Evolutionary conservation across 345 rosid species (phyloP), one percentile per base, ranked within the genome.

Genomic region (Euphorbia peplus): DNA sequence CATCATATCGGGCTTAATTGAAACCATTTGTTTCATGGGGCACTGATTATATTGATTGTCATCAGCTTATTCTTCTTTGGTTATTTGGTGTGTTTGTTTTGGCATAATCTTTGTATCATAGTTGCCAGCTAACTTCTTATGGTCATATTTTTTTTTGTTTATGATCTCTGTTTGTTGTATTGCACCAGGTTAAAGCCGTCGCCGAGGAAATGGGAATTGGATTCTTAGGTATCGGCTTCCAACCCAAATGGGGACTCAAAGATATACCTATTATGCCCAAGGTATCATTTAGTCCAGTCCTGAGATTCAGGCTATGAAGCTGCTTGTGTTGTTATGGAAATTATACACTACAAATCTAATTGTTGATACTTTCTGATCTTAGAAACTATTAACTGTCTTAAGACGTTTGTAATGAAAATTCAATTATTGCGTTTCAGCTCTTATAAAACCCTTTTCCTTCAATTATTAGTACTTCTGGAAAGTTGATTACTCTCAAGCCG

Each of bases 171-270:
- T 61, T 15, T 54, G 13, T 30, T 73, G 21, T 59, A 16, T 60
- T 59, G 21, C 55, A 47, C 53, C 75, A 95, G 99, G 99, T 95
- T 47, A 95, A 95, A 85, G 98, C 99, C 64, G 98, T 95, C 58
- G 88, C 99, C 39, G 98, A 92, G 72, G 99, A 95, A 80, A 88
- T 95, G 96, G 99, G 98, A 70, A 95, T 88, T 70, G 99, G 99
- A 68, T 95, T 95, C 78, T 83, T 95, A 66, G 99, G 99, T 75
- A 87, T 92, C 50, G 99, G 99, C 19, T 95, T 92, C 86, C 98
- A 95, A 84, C 98, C 99, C 57, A 95, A 87, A 73, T 88, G 96
- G 92, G 85, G 83, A 64, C 72, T 86, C 39, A 85, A 86, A 63
- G 97, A 92, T 68, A 92, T 92, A 76, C 99, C 98, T 50, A 63